Evolutionary conservation across 176 grass and related monocot species (phyloP), one percentile per base, ranked within the genome.

Genomic region (Phyllostachys edulis): DNA sequence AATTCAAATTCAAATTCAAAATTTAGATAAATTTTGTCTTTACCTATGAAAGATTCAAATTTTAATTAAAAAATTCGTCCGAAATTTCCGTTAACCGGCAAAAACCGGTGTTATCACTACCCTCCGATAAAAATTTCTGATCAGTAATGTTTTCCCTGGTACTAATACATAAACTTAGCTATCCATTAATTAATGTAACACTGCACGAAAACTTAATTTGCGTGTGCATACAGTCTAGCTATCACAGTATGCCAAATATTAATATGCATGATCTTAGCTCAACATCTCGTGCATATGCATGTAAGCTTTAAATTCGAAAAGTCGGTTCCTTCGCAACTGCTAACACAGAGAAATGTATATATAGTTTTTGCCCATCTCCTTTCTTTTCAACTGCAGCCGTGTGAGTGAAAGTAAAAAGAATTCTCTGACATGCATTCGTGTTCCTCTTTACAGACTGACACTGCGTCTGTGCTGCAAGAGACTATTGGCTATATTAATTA

Each of bases 381-480:
- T 55, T 32, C 8, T 78, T 88, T 72, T 84, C 54, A 72, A 16
- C 44, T 79, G 66, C 44, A 52, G 59, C 63, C 64, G 54, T 85
- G 71, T 63, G 71, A 71, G 16, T 80, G 77, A 83, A 84, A 80
- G 71, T 59, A 29, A 29, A 71, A 89, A 57, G 37, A 55, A 66
- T 38, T 77, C 39, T 71, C 93, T 88, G 88, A 95, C 84, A 84
- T 83, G 41, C 49, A 65, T 78, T 17, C 18, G 23, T 78, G 42
- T 86, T 85, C 32, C 50, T 69, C 85, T 88, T 90, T 84, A 63
- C 85, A 95, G 90, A 95, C 93, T 78, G 93, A 95, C 88, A 95
- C 90, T 68, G 90, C 93, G 56, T 95, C 93, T 73, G 93, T 95
- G 44, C 85, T 95, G 36, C 93, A 92, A 88, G 93, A 95, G 89